phyloP scores from a whole-genome alignment of 495 filamentous ascomycete genomes.

The Penicillium desertorum region DNA sequence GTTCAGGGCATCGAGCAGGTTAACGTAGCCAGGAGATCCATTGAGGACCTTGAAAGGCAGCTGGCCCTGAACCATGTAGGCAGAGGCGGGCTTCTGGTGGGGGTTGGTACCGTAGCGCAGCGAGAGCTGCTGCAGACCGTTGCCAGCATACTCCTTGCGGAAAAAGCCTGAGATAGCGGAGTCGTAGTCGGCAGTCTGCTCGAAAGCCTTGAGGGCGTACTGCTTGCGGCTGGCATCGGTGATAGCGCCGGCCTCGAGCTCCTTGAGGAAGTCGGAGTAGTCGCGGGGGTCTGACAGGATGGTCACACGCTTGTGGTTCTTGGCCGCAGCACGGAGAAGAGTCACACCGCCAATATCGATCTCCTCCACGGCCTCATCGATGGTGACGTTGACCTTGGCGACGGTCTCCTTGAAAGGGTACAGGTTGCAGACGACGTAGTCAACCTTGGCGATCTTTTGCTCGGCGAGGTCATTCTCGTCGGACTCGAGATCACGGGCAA shows the following conservation, averaged over 20 bases:
- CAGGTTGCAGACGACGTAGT: conserved; percentile 97
- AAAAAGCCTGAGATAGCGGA: conserved; percentile 93
- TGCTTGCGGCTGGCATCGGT: conserved; percentile 75
- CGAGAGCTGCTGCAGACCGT: conserved; percentile 76
- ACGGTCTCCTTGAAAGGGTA: conserved; percentile 99
- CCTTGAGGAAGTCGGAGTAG: conserved; percentile 90
- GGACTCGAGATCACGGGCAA: conserved; percentile 85
- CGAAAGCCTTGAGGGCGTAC: conserved; percentile 94
- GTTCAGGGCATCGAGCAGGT: conserved; percentile 94
- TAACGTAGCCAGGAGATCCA: conserved; percentile 93
- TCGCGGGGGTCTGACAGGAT: conserved; percentile 91
- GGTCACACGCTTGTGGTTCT: conserved; percentile 93
- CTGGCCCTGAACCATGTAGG: conserved; percentile 65
- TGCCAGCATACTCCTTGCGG: conserved; percentile 88
- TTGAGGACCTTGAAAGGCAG: conserved; percentile 97
- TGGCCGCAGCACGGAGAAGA: conserved; percentile 91
- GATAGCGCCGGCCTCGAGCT: conserved; percentile 83
- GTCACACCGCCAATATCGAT: conserved; percentile 98
- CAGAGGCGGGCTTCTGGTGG: conserved; percentile 92
- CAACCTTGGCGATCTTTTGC: conserved; percentile 95
- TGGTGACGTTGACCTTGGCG: conserved; percentile 92
- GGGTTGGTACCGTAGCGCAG: conserved; percentile 96
- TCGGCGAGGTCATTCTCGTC: conserved; percentile 96
- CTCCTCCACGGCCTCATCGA: conserved; percentile 95
- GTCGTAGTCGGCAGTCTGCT: conserved; percentile 98